Evolutionary conservation across 2,329 filamentous ascomycete genomes (phyloP).

Genomic region (Bertia moriformis): DNA sequence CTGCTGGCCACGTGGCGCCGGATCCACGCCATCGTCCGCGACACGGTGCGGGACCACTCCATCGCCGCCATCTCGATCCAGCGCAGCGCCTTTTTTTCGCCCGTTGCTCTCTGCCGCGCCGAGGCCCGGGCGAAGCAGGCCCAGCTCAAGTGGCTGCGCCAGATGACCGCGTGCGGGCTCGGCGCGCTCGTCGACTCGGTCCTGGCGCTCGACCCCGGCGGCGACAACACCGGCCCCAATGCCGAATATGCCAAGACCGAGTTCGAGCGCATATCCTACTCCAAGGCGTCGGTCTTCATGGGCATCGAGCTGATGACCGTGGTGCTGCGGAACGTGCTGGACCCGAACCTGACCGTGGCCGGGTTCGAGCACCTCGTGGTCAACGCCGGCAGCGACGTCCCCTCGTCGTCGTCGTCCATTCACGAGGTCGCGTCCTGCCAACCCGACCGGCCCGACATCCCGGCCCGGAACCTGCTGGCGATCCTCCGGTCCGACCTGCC

Average conservation of each 20-base stretch:
- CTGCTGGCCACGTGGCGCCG: conserved; percentile 40
- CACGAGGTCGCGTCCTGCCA: no score
- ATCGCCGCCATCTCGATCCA: conserved; percentile 56
- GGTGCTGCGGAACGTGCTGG: conserved; percentile 59
- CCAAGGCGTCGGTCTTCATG: conserved; percentile 64
- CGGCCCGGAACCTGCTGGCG: conserved; percentile 52
- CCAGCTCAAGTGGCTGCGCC: conserved; percentile 55
- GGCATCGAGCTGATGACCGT: conserved; percentile 78
- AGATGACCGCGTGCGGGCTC: conserved; percentile 72
- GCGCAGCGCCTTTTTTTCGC: conserved; percentile 61
- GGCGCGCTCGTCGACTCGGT: conserved; percentile 81
- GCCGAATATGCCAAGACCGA: conserved; percentile 10
- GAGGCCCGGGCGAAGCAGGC: conserved; percentile 65
- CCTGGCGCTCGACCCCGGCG: conserved; percentile 49
- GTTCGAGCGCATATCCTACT: conserved; percentile 33
- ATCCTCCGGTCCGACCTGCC: conserved; percentile 60
- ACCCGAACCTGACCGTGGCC: conserved; percentile 46
- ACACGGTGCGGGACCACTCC: conserved; percentile 60
- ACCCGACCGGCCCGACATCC: conserved; percentile 36
- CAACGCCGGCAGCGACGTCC: conserved; percentile 11
- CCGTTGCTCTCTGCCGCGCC: conserved; percentile 59
- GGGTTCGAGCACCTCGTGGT: conserved; percentile 35
- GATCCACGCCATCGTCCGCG: conserved; percentile 70
- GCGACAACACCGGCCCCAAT: conserved; percentile 37
- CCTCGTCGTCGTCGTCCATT: conserved; percentile 3